Conservation (phyloP, 495 filamentous ascomycete species). For the Neurospora tetrasperma region DNA sequence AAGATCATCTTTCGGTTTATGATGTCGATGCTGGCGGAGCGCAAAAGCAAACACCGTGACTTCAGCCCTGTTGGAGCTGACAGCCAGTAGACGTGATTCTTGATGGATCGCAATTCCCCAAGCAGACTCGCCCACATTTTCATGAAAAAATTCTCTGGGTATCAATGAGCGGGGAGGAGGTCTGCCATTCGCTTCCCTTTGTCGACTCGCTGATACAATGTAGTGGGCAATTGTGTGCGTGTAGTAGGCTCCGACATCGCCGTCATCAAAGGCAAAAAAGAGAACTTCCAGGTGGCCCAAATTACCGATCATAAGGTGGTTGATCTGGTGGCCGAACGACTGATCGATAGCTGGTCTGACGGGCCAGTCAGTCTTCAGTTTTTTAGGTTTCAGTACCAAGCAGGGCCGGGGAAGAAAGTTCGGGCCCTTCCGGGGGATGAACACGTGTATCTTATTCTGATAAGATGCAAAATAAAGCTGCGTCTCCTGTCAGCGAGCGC, state of each 20-base stretch:
- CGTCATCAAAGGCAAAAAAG: constrained; percentile 70
- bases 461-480: constrained; percentile 72
- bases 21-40: constrained; percentile 32
- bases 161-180: neutral
- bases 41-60: constrained; percentile 70
- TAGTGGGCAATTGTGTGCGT: constrained; percentile 36
- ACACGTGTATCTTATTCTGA: constrained; percentile 59
- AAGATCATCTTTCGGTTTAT: neutral
- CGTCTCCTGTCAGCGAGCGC: constrained; percentile 2
- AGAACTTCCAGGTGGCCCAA: constrained; percentile 75
- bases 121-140: constrained; percentile 65
- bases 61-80: constrained; percentile 58
- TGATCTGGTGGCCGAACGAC: constrained; percentile 57
- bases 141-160: constrained; percentile 53
- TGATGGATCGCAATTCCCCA: constrained; percentile 88
- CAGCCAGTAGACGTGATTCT: constrained; percentile 66
- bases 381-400: constrained; percentile 55
- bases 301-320: constrained; percentile 66
- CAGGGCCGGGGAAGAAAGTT: constrained; percentile 48
- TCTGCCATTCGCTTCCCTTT: neutral
- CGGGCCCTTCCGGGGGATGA: constrained; percentile 54
- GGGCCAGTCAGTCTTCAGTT: constrained; percentile 28
- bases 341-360: constrained; percentile 48
- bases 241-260: constrained; percentile 77
- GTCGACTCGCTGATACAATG: constrained; percentile 6